These are phyloP conservation scores for Wickerhamiella infanticola DNA, from an alignment of 1,139 yeast species.

Conservation along the genomic window DNA sequence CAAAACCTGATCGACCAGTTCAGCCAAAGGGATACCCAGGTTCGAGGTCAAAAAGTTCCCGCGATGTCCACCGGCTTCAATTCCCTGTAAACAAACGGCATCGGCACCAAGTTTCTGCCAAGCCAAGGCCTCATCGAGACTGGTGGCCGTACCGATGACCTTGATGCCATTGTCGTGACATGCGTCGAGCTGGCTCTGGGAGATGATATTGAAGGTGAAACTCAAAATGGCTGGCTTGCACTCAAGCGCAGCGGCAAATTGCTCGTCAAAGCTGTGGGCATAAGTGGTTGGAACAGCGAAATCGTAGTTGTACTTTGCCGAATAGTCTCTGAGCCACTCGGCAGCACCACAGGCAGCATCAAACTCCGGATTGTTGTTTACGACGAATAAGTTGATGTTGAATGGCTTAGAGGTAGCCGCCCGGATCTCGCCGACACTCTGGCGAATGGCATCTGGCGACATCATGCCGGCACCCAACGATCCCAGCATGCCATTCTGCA, in stretches of 20 bases:
- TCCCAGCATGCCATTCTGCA: conserved; percentile 33
- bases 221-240: conserved; percentile 26
- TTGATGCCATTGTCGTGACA: conserved; percentile 22
- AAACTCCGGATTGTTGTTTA: conserved; percentile 14
- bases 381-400: conserved; percentile 31
- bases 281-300: conserved; percentile 4
- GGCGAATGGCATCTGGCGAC: conserved; percentile 17
- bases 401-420: conserved; percentile 15
- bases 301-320: not conserved
- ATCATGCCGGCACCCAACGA: conserved; percentile 31
- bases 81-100: conserved; percentile 34
- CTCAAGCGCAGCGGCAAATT: conserved; percentile 8
- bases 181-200: conserved; percentile 19
- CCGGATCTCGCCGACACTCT: conserved; percentile 11
- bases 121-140: conserved; percentile 28
- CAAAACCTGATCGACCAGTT: conserved; percentile 15
- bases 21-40: conserved; percentile 6
- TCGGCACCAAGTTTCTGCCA: conserved; percentile 25
- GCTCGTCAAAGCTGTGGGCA: conserved; percentile 7
- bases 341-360: conserved; percentile 5
- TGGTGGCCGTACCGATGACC: conserved; percentile 32
- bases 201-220: conserved; percentile 32
- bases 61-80: conserved; percentile 41
- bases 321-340: conserved; percentile 13
- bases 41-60: conserved; percentile 22